Percentiles rank a stretch among this genome's conserved stretches.
Conservation (phyloP, 192 early-diverging fungal species). For the Podila minutissima region DNA sequence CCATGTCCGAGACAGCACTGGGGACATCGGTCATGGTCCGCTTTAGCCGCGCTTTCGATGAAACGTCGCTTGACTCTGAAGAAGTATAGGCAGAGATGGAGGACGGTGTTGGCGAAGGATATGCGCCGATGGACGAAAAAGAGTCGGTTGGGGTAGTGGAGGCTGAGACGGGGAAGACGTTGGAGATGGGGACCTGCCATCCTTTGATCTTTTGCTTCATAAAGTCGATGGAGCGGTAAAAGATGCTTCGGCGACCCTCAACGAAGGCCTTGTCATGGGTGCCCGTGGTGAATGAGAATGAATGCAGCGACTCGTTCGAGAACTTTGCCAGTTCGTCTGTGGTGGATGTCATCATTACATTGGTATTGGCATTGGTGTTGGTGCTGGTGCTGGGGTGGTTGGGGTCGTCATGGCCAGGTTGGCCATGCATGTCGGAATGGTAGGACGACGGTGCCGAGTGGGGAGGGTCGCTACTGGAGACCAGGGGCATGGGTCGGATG, state of each 20-base stretch:
- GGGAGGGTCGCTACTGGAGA: constrained; percentile 14
- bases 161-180: constrained; percentile 31
- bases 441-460: constrained; percentile 1
- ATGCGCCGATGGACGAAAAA: constrained; percentile 42
- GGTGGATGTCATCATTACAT: constrained; percentile 24
- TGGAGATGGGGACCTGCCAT: constrained; percentile 55
- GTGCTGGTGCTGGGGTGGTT: background rate
- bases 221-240: constrained; percentile 59
- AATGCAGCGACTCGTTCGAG: constrained; percentile 59
- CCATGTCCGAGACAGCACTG: constrained; percentile 11
- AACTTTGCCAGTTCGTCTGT: constrained; percentile 56
- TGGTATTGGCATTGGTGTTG: background rate
- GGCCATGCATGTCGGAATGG: background rate
- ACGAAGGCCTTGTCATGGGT: constrained; percentile 49
- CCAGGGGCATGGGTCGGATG: constrained; percentile 51
- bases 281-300: constrained; percentile 52
- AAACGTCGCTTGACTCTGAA: background rate
- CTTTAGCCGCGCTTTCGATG: constrained; percentile 34
- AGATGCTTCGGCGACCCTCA: constrained; percentile 58
- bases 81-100: constrained; percentile 13
- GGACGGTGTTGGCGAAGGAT: constrained; percentile 33
- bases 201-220: constrained; percentile 65
- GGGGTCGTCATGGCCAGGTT: constrained; percentile 18
- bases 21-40: constrained; percentile 47
- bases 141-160: constrained; percentile 23